Percentiles rank a stretch among this genome's conserved stretches.
phyloP scores from a whole-genome alignment of 148 eudicot species.

The Camellia granthamiana region DNA sequence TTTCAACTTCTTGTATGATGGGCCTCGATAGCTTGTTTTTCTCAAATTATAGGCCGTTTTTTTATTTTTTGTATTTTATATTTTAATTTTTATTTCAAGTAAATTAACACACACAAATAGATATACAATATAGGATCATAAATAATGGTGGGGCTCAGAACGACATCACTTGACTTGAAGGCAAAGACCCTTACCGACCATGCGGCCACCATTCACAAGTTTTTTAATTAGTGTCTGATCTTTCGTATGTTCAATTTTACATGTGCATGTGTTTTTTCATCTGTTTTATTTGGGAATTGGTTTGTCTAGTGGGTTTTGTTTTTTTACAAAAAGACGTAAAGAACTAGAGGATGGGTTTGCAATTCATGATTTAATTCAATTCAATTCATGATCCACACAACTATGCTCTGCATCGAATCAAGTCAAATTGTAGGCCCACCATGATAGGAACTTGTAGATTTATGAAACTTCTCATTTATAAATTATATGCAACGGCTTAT shows the following conservation, averaged over 20 bases:
- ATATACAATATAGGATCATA: not conserved
- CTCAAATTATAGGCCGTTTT: too few species aligned
- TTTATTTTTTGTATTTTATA: too few species aligned
- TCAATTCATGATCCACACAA: not conserved
- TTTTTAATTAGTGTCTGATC: not conserved
- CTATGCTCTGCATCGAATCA: not conserved
- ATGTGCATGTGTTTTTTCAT: not conserved
- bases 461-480: not conserved
- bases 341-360: too few species aligned
- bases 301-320: not conserved
- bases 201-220: not conserved
- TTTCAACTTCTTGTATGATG: too few species aligned
- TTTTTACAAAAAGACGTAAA: not conserved
- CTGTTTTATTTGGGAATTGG: too few species aligned
- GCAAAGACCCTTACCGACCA: not conserved
- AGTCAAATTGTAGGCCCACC: not conserved
- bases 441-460: not conserved
- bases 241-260: not conserved
- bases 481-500: constrained; percentile 7
- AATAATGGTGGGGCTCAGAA: not conserved
- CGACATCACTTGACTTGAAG: not conserved
- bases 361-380: not conserved
- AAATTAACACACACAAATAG: not conserved
- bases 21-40: too few species aligned
- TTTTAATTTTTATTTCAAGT: too few species aligned